These are phyloP conservation scores for Chiua virens DNA, from an alignment of 768 basidiomycete species.

Conservation along the genomic window DNA sequence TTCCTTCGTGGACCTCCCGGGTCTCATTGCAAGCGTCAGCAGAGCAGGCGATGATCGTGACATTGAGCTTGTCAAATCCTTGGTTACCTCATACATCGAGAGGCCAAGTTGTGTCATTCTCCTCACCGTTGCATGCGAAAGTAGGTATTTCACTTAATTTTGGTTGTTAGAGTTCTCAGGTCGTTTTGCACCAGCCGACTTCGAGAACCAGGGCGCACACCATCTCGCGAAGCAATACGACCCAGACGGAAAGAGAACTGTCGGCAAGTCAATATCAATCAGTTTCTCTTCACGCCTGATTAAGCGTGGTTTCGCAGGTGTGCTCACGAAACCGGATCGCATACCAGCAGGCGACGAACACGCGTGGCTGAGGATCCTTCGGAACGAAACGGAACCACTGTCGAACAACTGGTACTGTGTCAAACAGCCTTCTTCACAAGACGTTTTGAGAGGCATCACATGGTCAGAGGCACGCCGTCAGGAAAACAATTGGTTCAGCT, in stretches of 20 bases:
- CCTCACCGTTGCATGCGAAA: conserved; percentile 54
- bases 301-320: conserved; percentile 6
- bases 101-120: conserved; percentile 70
- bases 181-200: conserved; percentile 58
- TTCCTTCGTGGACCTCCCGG: conserved; percentile 65
- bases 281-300: conserved; percentile 45
- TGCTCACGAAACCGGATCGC: conserved; percentile 70
- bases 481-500: conserved; percentile 60
- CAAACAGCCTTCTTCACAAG: too few relatives aligned
- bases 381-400: conserved; percentile 44
- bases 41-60: conserved; percentile 50
- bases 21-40: conserved; percentile 59
- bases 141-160: conserved; percentile 7
- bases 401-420: conserved; percentile 36
- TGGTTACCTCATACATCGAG: conserved; percentile 60
- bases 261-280: conserved; percentile 52
- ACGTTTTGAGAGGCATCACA: conserved; percentile 27
- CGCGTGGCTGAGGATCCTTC: conserved; percentile 55
- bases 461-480: conserved; percentile 59
- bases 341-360: conserved; percentile 32
- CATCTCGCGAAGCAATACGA: conserved; percentile 61
- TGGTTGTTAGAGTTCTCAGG: conserved; percentile 30
- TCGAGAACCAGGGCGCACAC: conserved; percentile 77
- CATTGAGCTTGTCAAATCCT: conserved; percentile 57
- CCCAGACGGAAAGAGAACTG: conserved; percentile 62